phyloP scores from a whole-genome alignment of 2,329 filamentous ascomycete species.

The Pseudogymnoascus sp. region DNA sequence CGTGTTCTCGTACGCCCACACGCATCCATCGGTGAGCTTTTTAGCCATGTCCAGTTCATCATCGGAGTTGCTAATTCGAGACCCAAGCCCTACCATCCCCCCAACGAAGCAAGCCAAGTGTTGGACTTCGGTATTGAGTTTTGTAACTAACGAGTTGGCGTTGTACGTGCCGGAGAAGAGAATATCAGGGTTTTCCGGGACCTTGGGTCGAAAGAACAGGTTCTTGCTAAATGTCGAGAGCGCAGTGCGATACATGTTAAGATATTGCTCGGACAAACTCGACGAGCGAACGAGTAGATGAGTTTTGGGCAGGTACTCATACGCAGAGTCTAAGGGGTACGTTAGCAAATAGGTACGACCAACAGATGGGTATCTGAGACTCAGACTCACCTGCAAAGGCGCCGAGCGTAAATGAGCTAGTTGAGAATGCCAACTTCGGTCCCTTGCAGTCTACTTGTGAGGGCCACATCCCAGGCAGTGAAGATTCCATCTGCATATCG shows the following conservation, averaged over 20 bases:
- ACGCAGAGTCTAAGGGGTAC: constrained; percentile 38
- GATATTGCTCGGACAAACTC: constrained; percentile 52
- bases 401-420: constrained; percentile 32
- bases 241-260: constrained; percentile 52
- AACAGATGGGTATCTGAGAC: background rate
- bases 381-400: constrained; percentile 31
- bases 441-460: constrained; percentile 49
- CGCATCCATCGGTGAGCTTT: constrained; percentile 53
- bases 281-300: constrained; percentile 50
- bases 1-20: constrained; percentile 51
- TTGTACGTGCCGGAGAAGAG: constrained; percentile 43
- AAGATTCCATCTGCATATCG: constrained; percentile 56
- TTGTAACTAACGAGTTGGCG: constrained; percentile 12
- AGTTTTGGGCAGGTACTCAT: constrained; percentile 54
- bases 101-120: constrained; percentile 66
- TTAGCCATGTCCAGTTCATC: constrained; percentile 47
- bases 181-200: constrained; percentile 51
- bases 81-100: constrained; percentile 60
- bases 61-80: constrained; percentile 47
- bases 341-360: constrained; percentile 13
- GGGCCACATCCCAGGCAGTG: constrained; percentile 71
- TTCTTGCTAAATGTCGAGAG: constrained; percentile 52
- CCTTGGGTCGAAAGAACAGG: constrained; percentile 62
- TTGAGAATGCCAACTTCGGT: constrained; percentile 34
- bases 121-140: constrained; percentile 38